phyloP scores from a whole-genome alignment of 345 rosid species.

The Sisymbrium irio region DNA sequence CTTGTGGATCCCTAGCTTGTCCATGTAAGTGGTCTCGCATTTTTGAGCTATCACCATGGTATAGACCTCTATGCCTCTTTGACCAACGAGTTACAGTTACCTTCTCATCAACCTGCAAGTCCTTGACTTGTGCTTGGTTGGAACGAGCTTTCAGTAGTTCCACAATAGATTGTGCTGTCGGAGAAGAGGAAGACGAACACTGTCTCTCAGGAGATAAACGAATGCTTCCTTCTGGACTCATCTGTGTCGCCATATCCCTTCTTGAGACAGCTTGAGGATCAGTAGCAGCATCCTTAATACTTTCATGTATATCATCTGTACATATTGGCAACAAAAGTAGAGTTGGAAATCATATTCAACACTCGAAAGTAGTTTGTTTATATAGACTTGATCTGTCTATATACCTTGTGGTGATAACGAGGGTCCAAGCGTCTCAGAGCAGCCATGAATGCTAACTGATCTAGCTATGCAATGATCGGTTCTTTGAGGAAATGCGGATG shows the following conservation, averaged over 20 bases:
- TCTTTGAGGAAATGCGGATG: slow-evolving; percentile 44
- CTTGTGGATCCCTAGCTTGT: slow-evolving; percentile 46
- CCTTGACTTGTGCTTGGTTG: slow-evolving; percentile 61
- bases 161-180: slow-evolving; percentile 47
- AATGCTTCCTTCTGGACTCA: slow-evolving; percentile 83
- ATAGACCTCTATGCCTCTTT: slow-evolving; percentile 58
- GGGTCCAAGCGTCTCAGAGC: slow-evolving; percentile 56
- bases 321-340: slow-evolving; percentile 8
- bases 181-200: slow-evolving; percentile 50
- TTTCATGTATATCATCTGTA: slow-evolving; percentile 52
- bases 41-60: slow-evolving; percentile 52
- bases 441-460: slow-evolving; percentile 90
- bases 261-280: slow-evolving; percentile 66
- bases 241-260: slow-evolving; percentile 98
- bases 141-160: slow-evolving; percentile 50
- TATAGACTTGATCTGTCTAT: background rate
- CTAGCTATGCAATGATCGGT: slow-evolving; percentile 78
- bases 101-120: slow-evolving; percentile 84
- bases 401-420: slow-evolving; percentile 52
- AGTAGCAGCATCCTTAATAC: slow-evolving; percentile 55
- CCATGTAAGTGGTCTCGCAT: slow-evolving; percentile 69
- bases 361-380: background rate
- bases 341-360: background rate
- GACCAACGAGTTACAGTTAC: slow-evolving; percentile 91
- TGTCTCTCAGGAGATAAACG: slow-evolving; percentile 58